These are phyloP conservation scores for Goniomonas avonlea DNA, from an alignment of 78 protist species.

Conservation along the genomic window DNA sequence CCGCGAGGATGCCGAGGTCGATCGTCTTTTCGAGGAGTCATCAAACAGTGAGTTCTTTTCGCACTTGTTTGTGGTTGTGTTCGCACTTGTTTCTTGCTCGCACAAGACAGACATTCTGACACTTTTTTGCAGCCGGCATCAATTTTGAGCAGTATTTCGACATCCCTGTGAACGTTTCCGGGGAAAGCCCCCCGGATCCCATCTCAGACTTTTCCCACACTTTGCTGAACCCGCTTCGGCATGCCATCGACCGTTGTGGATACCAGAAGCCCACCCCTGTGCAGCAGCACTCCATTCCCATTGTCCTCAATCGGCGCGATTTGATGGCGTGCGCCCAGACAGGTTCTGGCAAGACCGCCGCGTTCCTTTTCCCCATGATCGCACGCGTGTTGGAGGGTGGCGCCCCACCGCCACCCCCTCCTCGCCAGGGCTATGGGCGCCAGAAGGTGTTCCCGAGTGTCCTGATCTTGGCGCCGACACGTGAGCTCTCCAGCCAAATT, in stretches of 20 bases:
- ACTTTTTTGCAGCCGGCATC: slow-evolving; percentile 59
- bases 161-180: slow-evolving; percentile 65
- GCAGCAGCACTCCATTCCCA: slow-evolving; percentile 64
- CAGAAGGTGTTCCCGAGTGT: slow-evolving; percentile 26
- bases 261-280: slow-evolving; percentile 94
- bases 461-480: slow-evolving; percentile 95
- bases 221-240: not conserved
- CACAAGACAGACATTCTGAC: too few relatives aligned
- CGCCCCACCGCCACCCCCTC: not conserved
- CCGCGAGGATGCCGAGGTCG: not conserved
- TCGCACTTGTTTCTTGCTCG: too few relatives aligned
- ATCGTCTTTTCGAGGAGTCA: not conserved
- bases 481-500: slow-evolving; percentile 95
- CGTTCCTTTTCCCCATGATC: slow-evolving; percentile 67
- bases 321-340: slow-evolving; percentile 97
- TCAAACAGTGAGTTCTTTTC: too few relatives aligned
- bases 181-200: too few relatives aligned
- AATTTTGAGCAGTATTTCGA: slow-evolving; percentile 72
- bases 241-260: slow-evolving; percentile 20
- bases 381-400: not conserved
- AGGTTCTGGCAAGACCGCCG: slow-evolving; percentile 95
- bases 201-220: not conserved
- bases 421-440: not conserved
- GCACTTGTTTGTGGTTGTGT: too few relatives aligned
- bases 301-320: slow-evolving; percentile 57